Percentiles rank a stretch among this genome's conserved stretches.
These are phyloP conservation scores for Termitomyces sp. DNA, from an alignment of 768 basidiomycete species.

Conservation along the genomic window DNA sequence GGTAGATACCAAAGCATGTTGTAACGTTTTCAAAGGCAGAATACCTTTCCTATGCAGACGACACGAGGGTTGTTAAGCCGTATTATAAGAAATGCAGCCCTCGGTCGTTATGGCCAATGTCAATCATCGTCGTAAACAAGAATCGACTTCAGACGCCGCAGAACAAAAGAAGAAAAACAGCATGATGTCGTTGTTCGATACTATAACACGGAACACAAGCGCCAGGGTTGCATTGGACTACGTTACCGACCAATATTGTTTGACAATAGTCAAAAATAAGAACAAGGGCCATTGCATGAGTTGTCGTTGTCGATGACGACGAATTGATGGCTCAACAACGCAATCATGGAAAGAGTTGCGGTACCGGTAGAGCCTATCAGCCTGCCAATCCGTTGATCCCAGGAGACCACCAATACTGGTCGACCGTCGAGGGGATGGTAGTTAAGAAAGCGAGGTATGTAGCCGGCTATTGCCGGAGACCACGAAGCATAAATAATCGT, in stretches of 20 bases:
- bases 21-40: not conserved
- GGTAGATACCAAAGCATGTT: not conserved
- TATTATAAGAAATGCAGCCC: not conserved
- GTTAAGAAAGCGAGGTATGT: not conserved
- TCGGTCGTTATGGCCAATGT: conserved; percentile 5
- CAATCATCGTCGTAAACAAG: not conserved
- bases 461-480: not conserved
- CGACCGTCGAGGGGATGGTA: too few species aligned
- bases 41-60: not conserved
- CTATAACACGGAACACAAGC: not conserved
- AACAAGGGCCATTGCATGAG: not conserved
- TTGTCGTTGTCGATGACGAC: not conserved
- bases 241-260: too few species aligned
- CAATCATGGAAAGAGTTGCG: not conserved
- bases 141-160: not conserved
- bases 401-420: not conserved
- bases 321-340: not conserved
- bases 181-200: too few species aligned
- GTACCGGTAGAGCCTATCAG: not conserved
- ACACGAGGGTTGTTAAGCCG: not conserved
- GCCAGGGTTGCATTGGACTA: not conserved
- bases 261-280: conserved; percentile 4
- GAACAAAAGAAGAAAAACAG: conserved; percentile 11
- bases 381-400: not conserved
- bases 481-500: too few species aligned